Percentiles rank a stretch among this genome's conserved stretches.
These are phyloP conservation scores for Cylindrotheca closterium DNA, from an alignment of 108 stramenopile genomes.

Conservation along the genomic window DNA sequence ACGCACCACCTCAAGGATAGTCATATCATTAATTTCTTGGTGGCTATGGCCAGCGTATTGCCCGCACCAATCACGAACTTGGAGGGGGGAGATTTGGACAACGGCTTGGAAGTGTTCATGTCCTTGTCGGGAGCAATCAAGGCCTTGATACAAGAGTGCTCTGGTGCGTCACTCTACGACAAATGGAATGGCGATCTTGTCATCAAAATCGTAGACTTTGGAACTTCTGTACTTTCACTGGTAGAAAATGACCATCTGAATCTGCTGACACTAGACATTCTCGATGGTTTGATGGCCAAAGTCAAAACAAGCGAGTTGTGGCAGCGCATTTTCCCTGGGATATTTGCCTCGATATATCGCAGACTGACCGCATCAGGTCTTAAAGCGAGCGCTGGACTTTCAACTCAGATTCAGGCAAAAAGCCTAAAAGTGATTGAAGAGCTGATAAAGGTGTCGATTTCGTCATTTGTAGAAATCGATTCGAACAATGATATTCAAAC, in stretches of 20 bases:
- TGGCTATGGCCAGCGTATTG: slow-evolving; percentile 18
- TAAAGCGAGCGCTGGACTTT: neutral
- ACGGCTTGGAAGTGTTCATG: slow-evolving; percentile 1
- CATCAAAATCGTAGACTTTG: slow-evolving; percentile 19
- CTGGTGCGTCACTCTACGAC: neutral
- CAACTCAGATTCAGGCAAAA: neutral
- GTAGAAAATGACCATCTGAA: neutral
- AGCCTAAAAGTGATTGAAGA: neutral
- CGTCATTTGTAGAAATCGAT: too few relatives aligned
- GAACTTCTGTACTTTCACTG: slow-evolving; percentile 5
- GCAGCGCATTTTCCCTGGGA: slow-evolving; percentile 30
- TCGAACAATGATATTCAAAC: too few relatives aligned
- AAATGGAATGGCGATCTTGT: slow-evolving; percentile 16
- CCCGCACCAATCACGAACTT: neutral
- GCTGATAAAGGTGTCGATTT: too few relatives aligned
- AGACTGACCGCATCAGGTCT: neutral
- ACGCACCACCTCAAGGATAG: neutral
- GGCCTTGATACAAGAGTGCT: neutral
- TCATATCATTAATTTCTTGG: slow-evolving; percentile 10
- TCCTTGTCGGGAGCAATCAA: slow-evolving; percentile 1
- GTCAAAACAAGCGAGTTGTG: slow-evolving; percentile 6
- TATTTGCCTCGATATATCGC: slow-evolving; percentile 16
- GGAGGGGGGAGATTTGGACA: slow-evolving; percentile 8
- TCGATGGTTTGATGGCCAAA: neutral
- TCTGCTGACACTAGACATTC: neutral